phyloP scores from a whole-genome alignment of 148 eudicot genomes.

The Limonium bicolor region DNA sequence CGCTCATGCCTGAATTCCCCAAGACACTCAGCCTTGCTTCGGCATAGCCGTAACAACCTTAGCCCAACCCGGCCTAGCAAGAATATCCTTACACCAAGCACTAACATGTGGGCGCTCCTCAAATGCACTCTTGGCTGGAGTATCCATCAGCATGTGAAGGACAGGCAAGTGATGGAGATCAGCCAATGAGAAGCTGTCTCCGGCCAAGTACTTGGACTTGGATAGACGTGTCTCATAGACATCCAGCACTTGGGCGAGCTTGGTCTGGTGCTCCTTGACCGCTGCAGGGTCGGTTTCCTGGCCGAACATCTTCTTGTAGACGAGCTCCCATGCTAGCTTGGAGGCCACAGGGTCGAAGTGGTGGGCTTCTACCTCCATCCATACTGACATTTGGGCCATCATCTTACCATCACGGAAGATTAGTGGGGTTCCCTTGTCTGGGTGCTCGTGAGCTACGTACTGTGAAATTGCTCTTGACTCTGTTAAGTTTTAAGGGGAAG shows the following conservation, averaged over 20 bases:
- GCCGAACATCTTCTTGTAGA: conserved; percentile 11
- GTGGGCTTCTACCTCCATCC: conserved; percentile 24
- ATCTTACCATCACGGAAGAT: conserved; percentile 9
- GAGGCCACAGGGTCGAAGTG: conserved; percentile 13
- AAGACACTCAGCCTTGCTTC: neutral
- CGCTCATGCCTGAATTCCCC: too few relatives aligned
- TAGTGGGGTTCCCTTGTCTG: conserved; percentile 7
- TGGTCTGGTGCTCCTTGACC: conserved; percentile 8
- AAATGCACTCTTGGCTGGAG: neutral
- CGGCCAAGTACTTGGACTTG: conserved; percentile 2
- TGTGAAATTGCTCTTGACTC: conserved; percentile 29
- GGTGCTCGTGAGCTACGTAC: conserved; percentile 11
- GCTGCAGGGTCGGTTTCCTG: conserved; percentile 3
- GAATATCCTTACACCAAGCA: conserved; percentile 2
- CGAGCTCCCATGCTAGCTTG: conserved; percentile 13
- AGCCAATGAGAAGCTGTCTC: neutral
- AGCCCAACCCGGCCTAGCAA: conserved; percentile 1
- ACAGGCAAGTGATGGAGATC: conserved; percentile 5
- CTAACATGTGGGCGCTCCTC: neutral
- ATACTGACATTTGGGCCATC: conserved; percentile 10
- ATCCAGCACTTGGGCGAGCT: conserved; percentile 15
- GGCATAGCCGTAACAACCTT: conserved; percentile 4
- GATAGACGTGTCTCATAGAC: conserved; percentile 14
- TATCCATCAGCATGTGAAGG: neutral
- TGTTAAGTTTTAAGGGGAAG: too few relatives aligned